These are phyloP conservation scores for Ascochyta rabiei DNA, from an alignment of 2,329 filamentous ascomycete species.

Conservation along the genomic window DNA sequence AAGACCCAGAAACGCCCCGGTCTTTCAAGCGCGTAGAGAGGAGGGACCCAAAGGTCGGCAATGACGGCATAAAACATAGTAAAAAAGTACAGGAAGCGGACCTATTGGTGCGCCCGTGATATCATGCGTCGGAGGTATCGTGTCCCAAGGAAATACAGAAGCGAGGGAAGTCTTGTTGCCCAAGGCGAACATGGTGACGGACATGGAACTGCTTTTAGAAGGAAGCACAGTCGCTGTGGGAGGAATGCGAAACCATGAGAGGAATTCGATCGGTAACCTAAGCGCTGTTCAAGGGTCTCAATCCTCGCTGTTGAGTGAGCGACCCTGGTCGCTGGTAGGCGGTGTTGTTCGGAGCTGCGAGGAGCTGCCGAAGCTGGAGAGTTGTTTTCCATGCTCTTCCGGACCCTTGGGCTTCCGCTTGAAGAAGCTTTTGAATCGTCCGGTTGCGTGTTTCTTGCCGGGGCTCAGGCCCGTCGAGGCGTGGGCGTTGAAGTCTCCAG, in stretches of 20 bases:
- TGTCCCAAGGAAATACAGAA: constrained; percentile 10
- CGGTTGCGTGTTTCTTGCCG: constrained; percentile 35
- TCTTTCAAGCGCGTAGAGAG: constrained; percentile 3
- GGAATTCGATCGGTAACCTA: not conserved
- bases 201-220: not conserved
- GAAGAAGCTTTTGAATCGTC: constrained; percentile 46
- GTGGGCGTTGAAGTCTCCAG: constrained; percentile 1
- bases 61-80: constrained; percentile 13
- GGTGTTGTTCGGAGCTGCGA: constrained; percentile 42
- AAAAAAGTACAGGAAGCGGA: constrained; percentile 19
- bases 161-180: constrained; percentile 6
- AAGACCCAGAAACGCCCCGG: constrained; percentile 10
- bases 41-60: constrained; percentile 12
- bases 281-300: constrained; percentile 23
- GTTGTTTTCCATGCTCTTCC: constrained; percentile 41
- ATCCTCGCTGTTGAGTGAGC: constrained; percentile 44
- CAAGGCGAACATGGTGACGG: not conserved
- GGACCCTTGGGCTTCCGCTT: constrained; percentile 40
- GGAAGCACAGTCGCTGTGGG: not conserved
- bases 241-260: not conserved
- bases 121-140: constrained; percentile 21
- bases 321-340: constrained; percentile 43
- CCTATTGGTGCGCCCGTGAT: constrained; percentile 19
- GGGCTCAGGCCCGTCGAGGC: constrained; percentile 33
- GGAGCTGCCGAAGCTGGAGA: constrained; percentile 44